phyloP scores from a whole-genome alignment of 2,329 filamentous ascomycete species.

The Exophiala lecanii-corni region DNA sequence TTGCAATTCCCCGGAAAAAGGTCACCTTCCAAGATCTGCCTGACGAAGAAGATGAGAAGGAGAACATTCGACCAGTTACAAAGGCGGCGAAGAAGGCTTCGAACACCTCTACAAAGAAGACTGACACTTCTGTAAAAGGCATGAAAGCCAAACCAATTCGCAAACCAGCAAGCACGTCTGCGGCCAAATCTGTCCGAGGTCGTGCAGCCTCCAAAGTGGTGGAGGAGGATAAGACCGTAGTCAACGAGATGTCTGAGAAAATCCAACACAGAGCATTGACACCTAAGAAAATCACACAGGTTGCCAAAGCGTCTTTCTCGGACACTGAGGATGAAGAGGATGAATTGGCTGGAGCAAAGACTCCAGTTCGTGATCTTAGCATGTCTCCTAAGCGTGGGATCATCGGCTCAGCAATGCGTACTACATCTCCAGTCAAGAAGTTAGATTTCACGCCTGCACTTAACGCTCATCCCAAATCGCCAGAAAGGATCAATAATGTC shows the following conservation, averaged over 20 bases:
- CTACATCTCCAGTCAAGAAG: slow-evolving; percentile 35
- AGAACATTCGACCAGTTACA: slow-evolving; percentile 32
- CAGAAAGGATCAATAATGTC: slow-evolving; percentile 33
- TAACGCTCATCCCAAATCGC: slow-evolving; percentile 14
- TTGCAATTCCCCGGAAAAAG: slow-evolving; percentile 35
- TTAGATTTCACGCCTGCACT: slow-evolving; percentile 33
- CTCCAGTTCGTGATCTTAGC: slow-evolving; percentile 30
- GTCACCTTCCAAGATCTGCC: slow-evolving; percentile 43
- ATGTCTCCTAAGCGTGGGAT: slow-evolving; percentile 33
- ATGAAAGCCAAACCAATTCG: slow-evolving; percentile 44
- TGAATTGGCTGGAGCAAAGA: slow-evolving; percentile 37
- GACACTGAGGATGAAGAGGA: slow-evolving; percentile 35
- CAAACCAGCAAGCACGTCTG: slow-evolving; percentile 33
- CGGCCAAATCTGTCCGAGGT: slow-evolving; percentile 30
- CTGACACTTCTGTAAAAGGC: slow-evolving; percentile 31
- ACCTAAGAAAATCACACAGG: slow-evolving; percentile 46
- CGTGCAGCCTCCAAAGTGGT: slow-evolving; percentile 24
- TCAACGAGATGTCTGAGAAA: slow-evolving; percentile 25
- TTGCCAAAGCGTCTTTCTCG: slow-evolving; percentile 38
- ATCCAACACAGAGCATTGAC: slow-evolving; percentile 35
- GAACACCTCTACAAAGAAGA: slow-evolving; percentile 25
- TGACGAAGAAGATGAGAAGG: slow-evolving; percentile 38
- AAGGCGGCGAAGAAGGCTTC: slow-evolving; percentile 27
- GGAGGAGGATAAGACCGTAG: slow-evolving; percentile 12
- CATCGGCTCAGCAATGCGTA: slow-evolving; percentile 27